Evolutionary conservation across 495 filamentous ascomycete genomes (phyloP).

Genomic region (Xeromyces bisporus): DNA sequence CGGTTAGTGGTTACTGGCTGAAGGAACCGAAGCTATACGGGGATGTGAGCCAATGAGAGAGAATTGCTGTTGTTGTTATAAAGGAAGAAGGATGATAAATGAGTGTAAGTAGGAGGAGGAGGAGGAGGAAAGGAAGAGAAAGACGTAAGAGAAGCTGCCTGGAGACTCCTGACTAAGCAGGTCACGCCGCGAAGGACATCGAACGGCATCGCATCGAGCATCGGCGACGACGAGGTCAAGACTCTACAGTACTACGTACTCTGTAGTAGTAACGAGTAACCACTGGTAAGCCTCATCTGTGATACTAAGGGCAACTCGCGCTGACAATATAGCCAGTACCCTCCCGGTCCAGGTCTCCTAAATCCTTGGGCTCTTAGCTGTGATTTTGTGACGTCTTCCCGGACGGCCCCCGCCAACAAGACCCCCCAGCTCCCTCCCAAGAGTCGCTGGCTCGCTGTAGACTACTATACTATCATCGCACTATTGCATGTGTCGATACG

Average conservation of each 20-base stretch:
- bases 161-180: background rate
- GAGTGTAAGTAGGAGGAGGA: background rate
- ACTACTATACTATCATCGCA: no score
- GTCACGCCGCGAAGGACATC: background rate
- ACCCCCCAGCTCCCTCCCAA: no score
- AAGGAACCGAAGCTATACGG: background rate
- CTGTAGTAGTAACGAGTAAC: background rate
- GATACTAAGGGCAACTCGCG: no score
- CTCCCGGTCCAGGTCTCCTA: no score
- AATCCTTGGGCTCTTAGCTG: no score
- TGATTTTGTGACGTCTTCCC: no score
- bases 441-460: no score
- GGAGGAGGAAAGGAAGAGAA: background rate
- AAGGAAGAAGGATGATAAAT: background rate
- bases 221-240: background rate
- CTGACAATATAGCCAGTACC: no score
- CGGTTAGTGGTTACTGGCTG: background rate
- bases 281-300: no score
- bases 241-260: background rate
- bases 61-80: no score
- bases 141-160: background rate
- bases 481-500: conserved; percentile 35
- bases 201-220: background rate
- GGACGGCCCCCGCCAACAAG: no score
- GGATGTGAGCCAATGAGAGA: background rate